These are phyloP conservation scores for Penicillium sp. DNA, from an alignment of 2,329 filamentous ascomycete species.

Conservation along the genomic window DNA sequence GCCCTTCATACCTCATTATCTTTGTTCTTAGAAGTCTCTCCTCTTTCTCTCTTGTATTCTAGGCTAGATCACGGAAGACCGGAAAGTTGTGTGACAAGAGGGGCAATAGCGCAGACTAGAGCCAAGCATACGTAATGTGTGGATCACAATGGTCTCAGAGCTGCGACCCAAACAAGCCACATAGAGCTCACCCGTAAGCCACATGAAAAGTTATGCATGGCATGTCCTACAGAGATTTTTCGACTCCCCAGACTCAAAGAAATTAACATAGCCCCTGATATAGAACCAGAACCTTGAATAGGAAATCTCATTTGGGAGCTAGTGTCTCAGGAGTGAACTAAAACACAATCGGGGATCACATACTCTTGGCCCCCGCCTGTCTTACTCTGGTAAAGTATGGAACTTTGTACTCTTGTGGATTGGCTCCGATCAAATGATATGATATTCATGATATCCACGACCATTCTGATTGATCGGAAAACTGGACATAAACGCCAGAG, in stretches of 20 bases:
- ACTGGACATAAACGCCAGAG: slow-evolving; percentile 6
- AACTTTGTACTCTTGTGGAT: neutral
- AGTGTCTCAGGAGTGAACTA: neutral
- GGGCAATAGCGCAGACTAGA: neutral
- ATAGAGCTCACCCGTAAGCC: slow-evolving; percentile 6
- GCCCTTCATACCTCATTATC: slow-evolving; percentile 1
- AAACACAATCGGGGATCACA: neutral
- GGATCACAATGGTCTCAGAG: slow-evolving; percentile 12
- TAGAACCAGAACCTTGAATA: no score
- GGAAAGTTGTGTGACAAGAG: slow-evolving; percentile 1
- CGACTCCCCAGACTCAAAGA: neutral
- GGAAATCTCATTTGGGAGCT: no score
- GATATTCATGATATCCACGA: neutral
- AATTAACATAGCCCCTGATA: no score
- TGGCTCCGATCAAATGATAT: neutral
- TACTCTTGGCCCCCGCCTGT: neutral
- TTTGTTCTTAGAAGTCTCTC: neutral
- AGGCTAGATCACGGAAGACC: neutral
- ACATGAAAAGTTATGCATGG: slow-evolving; percentile 1
- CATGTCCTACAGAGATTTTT: neutral
- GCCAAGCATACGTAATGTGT: slow-evolving; percentile 14
- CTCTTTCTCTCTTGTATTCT: neutral
- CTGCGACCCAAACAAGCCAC: slow-evolving; percentile 12
- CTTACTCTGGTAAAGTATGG: neutral
- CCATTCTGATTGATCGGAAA: slow-evolving; percentile 1